phyloP scores from a whole-genome alignment of 129 eudicot genomes.

The Flaveria bidentis region DNA sequence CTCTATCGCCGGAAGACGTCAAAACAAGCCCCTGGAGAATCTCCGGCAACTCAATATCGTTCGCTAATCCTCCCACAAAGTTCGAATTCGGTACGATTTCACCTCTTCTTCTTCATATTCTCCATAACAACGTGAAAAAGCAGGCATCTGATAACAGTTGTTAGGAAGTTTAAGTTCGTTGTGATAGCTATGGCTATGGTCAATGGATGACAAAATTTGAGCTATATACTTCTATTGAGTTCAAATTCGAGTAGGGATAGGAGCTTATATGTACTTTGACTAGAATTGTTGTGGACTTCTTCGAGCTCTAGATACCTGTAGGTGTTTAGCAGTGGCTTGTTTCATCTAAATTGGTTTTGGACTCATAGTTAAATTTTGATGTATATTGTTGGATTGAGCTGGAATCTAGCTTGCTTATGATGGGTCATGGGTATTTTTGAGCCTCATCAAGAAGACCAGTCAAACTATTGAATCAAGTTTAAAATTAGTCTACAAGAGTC shows the following conservation, averaged over 20 bases:
- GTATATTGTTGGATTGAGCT: not conserved
- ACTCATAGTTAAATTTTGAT: not conserved
- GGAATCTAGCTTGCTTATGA: not conserved
- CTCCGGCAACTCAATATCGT: slow-evolving; percentile 66
- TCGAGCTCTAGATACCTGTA: not conserved
- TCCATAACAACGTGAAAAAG: too few relatives aligned
- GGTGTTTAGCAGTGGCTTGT: not conserved
- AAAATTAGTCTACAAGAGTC: not conserved
- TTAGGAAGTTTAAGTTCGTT: too few relatives aligned
- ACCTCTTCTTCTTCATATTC: not conserved
- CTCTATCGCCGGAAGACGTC: slow-evolving; percentile 78
- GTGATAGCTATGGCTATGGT: not conserved
- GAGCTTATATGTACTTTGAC: not conserved
- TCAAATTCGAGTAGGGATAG: not conserved
- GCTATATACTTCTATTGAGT: not conserved
- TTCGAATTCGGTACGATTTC: slow-evolving; percentile 74
- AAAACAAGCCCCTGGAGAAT: slow-evolving; percentile 84
- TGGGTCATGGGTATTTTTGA: too few relatives aligned
- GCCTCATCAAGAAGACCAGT: not conserved
- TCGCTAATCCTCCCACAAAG: slow-evolving; percentile 58
- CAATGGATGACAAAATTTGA: not conserved
- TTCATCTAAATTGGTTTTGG: not conserved
- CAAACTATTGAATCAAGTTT: not conserved
- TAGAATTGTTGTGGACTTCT: not conserved
- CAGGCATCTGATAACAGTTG: too few relatives aligned